A percentile compares a stretch with the other conserved stretches of the same genome.
These are phyloP conservation scores for Russula griseocarnosa DNA, from an alignment of 768 basidiomycete genomes.

Conservation along the genomic window DNA sequence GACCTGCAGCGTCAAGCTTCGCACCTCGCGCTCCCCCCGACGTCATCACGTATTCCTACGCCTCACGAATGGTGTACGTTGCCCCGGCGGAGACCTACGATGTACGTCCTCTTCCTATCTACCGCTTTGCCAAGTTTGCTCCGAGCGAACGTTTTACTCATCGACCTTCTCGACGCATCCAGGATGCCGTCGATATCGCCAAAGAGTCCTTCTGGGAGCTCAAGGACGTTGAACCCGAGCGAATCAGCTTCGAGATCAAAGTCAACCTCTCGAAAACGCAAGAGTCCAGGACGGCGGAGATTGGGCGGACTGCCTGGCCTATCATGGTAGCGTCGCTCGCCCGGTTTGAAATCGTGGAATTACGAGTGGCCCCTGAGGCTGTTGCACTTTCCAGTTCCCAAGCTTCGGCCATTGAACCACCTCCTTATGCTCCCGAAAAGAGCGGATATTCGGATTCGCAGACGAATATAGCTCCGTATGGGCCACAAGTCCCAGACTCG, in stretches of 20 bases:
- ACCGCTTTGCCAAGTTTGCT: not conserved
- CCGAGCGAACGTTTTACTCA: not conserved
- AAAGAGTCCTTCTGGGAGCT: conserved; percentile 30
- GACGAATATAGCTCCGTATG: not conserved
- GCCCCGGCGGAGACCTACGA: conserved; percentile 29
- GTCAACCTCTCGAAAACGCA: conserved; percentile 20
- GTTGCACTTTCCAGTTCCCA: not conserved
- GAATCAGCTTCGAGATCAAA: conserved; percentile 30
- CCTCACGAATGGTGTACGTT: conserved; percentile 33
- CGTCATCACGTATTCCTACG: conserved; percentile 33
- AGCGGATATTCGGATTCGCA: not conserved
- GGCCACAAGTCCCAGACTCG: not conserved
- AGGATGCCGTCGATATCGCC: conserved; percentile 31
- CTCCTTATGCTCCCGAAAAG: conserved; percentile 14
- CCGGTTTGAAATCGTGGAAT: conserved; percentile 29
- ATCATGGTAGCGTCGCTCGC: conserved; percentile 27
- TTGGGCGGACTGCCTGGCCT: conserved; percentile 32
- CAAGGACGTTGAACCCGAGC: conserved; percentile 18
- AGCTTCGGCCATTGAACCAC: conserved; percentile 7
- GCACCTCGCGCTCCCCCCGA: not conserved
- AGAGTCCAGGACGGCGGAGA: conserved; percentile 27
- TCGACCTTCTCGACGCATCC: too few relatives aligned
- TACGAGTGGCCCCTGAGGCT: too few relatives aligned
- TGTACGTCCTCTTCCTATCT: conserved; percentile 10
- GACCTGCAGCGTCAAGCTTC: not conserved